Evolutionary conservation across 257 asterid genomes (phyloP).

Genomic region (Parsonsia alboflavescens): DNA sequence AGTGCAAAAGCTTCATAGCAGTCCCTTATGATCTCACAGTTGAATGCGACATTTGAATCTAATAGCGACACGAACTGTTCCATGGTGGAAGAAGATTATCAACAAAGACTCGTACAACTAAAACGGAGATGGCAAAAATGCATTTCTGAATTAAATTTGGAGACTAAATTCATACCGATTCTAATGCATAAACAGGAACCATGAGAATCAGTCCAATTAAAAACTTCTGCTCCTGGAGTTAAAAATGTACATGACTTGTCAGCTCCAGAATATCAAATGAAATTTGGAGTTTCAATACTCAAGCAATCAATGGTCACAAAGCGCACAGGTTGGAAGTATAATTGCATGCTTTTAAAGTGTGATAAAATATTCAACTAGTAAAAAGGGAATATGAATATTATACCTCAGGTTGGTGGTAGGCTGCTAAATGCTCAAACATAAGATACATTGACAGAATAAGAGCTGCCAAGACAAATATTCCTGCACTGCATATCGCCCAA

Average conservation of each 20-base stretch:
- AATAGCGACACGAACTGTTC: conserved; percentile 77
- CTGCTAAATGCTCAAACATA: conserved; percentile 84
- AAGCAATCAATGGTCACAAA: neutral
- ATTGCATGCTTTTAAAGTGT: neutral
- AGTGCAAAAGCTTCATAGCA: conserved; percentile 98
- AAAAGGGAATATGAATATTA: neutral
- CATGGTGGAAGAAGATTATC: conserved; percentile 1
- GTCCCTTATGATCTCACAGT: conserved; percentile 79
- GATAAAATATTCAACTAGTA: neutral
- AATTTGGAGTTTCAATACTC: neutral
- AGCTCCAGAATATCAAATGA: conserved; percentile 13
- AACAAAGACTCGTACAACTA: neutral
- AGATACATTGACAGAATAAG: conserved; percentile 75
- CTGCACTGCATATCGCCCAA: conserved; percentile 78
- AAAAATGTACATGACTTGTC: conserved; percentile 15
- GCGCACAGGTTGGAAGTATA: neutral
- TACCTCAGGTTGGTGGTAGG: conserved; percentile 95
- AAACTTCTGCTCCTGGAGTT: conserved; percentile 92
- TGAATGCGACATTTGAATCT: conserved; percentile 71
- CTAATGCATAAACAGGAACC: conserved; percentile 99
- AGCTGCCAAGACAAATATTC: conserved; percentile 71
- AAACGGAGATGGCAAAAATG: neutral
- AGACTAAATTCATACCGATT: conserved; percentile 53
- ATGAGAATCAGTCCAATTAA: conserved; percentile 85
- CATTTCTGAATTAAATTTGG: neutral